Percentiles rank a stretch among this genome's conserved stretches.
These are phyloP conservation scores for Vanrija sp. DNA, from an alignment of 1,284 basidiomycete genomes.

Conservation along the genomic window DNA sequence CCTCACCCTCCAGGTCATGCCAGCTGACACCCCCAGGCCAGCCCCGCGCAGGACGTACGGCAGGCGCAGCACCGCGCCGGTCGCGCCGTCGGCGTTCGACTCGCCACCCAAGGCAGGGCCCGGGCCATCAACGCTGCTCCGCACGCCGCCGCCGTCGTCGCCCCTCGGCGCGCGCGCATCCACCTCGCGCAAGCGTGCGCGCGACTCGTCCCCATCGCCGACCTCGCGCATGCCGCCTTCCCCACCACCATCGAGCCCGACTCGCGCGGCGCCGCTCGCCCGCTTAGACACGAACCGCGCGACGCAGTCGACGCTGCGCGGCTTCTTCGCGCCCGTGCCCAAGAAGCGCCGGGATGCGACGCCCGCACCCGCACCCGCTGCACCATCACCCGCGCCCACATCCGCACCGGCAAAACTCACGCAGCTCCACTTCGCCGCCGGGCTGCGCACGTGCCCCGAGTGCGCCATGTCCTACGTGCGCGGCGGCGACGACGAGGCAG, in stretches of 20 bases:
- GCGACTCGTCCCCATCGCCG: conserved; percentile 2
- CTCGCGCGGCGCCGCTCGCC: not conserved
- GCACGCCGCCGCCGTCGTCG: too few species aligned
- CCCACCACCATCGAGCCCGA: not conserved
- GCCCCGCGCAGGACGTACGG: conserved; percentile 35
- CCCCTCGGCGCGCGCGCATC: too few species aligned
- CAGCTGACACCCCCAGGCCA: conserved; percentile 16
- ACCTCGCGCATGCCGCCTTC: not conserved
- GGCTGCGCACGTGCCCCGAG: conserved; percentile 40
- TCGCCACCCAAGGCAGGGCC: not conserved
- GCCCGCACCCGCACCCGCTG: not conserved
- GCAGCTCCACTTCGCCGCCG: conserved; percentile 36
- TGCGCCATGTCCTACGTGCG: conserved; percentile 50
- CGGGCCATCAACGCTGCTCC: too few species aligned
- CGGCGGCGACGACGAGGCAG: conserved; percentile 45
- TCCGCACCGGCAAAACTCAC: conserved; percentile 14
- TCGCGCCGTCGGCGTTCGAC: conserved; percentile 8
- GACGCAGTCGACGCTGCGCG: conserved; percentile 2
- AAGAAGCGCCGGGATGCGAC: not conserved
- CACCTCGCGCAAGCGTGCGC: too few species aligned
- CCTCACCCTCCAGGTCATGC: too few species aligned
- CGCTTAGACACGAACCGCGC: not conserved
- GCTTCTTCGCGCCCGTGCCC: not conserved
- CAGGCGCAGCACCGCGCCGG: conserved; percentile 9
- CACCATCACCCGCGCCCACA: not conserved